These are phyloP conservation scores for Fusarium haematococcum DNA, from an alignment of 2,329 filamentous ascomycete genomes.

Conservation along the genomic window DNA sequence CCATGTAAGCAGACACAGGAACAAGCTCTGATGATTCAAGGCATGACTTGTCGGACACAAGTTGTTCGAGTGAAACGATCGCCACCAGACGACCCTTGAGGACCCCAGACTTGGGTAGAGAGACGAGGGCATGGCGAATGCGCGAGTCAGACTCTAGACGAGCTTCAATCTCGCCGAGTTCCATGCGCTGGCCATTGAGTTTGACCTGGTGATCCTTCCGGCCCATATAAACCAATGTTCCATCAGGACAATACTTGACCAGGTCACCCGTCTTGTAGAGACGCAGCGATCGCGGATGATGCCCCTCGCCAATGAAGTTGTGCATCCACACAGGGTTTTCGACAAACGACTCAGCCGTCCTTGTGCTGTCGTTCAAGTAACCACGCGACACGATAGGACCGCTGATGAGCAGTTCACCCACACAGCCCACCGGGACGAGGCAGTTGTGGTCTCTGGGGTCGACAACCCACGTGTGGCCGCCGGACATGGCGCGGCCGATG, in stretches of 20 bases:
- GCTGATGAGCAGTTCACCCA: conserved; percentile 35
- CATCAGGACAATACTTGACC: conserved; percentile 54
- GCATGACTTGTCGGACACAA: not conserved
- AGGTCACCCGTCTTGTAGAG: conserved; percentile 63
- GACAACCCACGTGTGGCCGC: conserved; percentile 32
- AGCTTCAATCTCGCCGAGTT: conserved; percentile 54
- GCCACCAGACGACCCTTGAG: conserved; percentile 29
- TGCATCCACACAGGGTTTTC: conserved; percentile 13
- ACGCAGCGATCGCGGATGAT: not conserved
- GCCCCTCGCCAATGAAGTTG: not conserved
- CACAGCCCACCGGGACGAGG: conserved; percentile 28
- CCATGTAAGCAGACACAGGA: not conserved
- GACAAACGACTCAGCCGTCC: conserved; percentile 5
- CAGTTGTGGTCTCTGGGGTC: conserved; percentile 30
- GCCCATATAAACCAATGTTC: conserved; percentile 58
- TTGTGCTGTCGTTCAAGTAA: conserved; percentile 8
- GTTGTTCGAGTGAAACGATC: conserved; percentile 15
- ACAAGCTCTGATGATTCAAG: not conserved
- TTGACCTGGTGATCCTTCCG: conserved; percentile 56
- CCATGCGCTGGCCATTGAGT: conserved; percentile 63
- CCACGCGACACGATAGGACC: conserved; percentile 27
- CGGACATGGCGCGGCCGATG: conserved; percentile 12
- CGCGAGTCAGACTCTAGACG: conserved; percentile 65
- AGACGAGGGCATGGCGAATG: conserved; percentile 61
- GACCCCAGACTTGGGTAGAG: conserved; percentile 46